A percentile compares a stretch with the other conserved stretches of the same genome.
Conservation (phyloP, 352 stramenopile genomes). For the Phytophthora syringae region DNA sequence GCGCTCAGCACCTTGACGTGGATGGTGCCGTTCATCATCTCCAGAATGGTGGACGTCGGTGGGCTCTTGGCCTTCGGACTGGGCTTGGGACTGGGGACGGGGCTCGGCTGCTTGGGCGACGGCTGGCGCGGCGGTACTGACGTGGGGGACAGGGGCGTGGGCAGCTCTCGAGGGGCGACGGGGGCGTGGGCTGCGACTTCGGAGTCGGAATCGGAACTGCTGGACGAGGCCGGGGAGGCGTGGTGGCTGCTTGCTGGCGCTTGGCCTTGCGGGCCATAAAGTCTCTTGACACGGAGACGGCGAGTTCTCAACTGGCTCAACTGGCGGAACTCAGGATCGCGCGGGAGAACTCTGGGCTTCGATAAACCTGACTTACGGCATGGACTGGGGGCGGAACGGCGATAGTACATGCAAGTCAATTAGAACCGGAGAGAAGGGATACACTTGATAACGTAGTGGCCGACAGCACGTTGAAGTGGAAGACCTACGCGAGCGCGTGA, state of each 20-base stretch:
- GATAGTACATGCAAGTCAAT: not conserved
- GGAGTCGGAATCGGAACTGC: conserved; percentile 24
- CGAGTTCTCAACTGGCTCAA: conserved; percentile 43
- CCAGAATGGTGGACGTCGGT: conserved; percentile 10
- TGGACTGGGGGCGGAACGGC: no score
- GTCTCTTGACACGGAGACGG: conserved; percentile 23
- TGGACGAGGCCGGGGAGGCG: conserved; percentile 15
- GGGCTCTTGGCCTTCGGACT: not conserved
- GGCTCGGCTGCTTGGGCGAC: conserved; percentile 28
- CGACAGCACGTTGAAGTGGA: conserved; percentile 7
- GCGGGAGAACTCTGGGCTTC: not conserved
- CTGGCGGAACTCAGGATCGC: conserved; percentile 33
- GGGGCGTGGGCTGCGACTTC: conserved; percentile 13
- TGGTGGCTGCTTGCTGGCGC: conserved; percentile 21
- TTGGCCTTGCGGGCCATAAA: conserved; percentile 44
- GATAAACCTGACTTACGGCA: not conserved
- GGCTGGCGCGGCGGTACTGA: conserved; percentile 12
- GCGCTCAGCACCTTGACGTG: conserved; percentile 76
- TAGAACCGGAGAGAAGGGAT: not conserved
- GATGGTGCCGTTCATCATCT: conserved; percentile 66
- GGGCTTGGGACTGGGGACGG: conserved; percentile 15
- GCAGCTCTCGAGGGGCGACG: not conserved
- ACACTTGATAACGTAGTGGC: not conserved
- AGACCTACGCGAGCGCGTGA: conserved; percentile 2
- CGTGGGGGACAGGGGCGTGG: conserved; percentile 10